These are phyloP conservation scores for Aciculoconidium aculeatum DNA, from an alignment of 805 yeast genomes.

Conservation along the genomic window DNA sequence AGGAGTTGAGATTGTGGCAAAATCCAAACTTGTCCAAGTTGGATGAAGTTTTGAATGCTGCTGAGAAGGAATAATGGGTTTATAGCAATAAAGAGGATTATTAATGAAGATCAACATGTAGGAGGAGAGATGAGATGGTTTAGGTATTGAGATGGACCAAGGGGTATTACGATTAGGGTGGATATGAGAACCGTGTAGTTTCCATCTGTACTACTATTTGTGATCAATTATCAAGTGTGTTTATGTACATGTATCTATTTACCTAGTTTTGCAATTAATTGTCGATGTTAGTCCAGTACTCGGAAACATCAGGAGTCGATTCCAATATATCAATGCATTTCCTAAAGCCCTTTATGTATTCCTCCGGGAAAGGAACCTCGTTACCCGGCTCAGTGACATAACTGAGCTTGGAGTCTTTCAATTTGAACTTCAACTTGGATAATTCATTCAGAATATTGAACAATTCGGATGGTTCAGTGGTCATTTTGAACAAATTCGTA, in stretches of 20 bases:
- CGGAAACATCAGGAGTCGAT: slow-evolving; percentile 79
- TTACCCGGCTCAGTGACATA: slow-evolving; percentile 61
- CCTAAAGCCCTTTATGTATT: slow-evolving; percentile 43
- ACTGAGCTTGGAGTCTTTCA: slow-evolving; percentile 67
- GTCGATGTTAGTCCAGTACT: slow-evolving; percentile 66
- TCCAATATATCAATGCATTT: slow-evolving; percentile 61
- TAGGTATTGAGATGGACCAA: no score
- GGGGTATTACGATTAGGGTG: no score
- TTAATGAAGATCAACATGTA: not conserved
- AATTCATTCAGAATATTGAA: slow-evolving; percentile 55
- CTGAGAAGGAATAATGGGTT: slow-evolving; percentile 17
- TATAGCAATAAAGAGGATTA: slow-evolving; percentile 1
- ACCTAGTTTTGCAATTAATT: no score
- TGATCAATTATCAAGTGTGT: slow-evolving; percentile 1
- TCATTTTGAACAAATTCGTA: slow-evolving; percentile 35
- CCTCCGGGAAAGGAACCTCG: slow-evolving; percentile 49
- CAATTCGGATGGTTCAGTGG: slow-evolving; percentile 61
- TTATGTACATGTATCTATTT: slow-evolving; percentile 3
- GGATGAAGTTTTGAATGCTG: slow-evolving; percentile 36
- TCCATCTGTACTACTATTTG: no score
- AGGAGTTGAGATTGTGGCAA: slow-evolving; percentile 42
- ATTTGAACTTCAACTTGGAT: slow-evolving; percentile 46
- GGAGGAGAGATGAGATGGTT: no score
- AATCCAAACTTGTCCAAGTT: slow-evolving; percentile 39
- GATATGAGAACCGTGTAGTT: no score